Base-by-base conservation (phyloP, 805 yeast species). In the Yamadazyma paraphyllophila region DNA sequence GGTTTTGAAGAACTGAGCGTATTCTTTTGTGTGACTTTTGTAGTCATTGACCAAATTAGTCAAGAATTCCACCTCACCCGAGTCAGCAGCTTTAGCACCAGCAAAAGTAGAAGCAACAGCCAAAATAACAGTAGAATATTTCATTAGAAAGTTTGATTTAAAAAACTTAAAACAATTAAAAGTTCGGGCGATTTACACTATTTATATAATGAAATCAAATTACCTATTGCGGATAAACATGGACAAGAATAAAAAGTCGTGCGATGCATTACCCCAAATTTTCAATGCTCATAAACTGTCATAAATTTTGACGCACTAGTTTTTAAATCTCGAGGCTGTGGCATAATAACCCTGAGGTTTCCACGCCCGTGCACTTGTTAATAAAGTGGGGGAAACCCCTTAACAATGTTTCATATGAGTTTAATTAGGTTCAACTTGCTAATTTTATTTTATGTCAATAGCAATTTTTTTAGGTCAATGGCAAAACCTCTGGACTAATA, bases 31-130 rank as follows among this genome's bases (percentile, higher is more conserved):
- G 48, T 70, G 49, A 39, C 53, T 46, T 41, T 58, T 60, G 42
- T 52, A 61, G 53, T 70, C 75, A 35, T 60, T 49, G 8, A 67
- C 73, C 26, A 70, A 57, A 16, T 61, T 66, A 9, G 72, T 66
- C 44, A 69, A 53, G 41, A 70, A 66, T 20, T 51, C 57, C 35
- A 49, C 49, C 34, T 51, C 48, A 26, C 51, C 51, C 15, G 50
- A 43, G 25, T 56, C 52, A 30, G 49, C 64, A 36, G 62, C 61
- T 13, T 45, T 38, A 39, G 54, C 61, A 26, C 53, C 54, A 26
- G 54, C 44, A 16, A 51, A 46, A 35, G 58, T 49, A 40, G 43
- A 32, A 3, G 32, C 17, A 25, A 36, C 16, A 13, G 41, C 26
- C 7, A 31, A 14, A 17, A 38, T 26, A 37, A 32, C 20, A 29